Conservation (phyloP, 163 green algal genomes). For the Scenedesmus sp. region DNA sequence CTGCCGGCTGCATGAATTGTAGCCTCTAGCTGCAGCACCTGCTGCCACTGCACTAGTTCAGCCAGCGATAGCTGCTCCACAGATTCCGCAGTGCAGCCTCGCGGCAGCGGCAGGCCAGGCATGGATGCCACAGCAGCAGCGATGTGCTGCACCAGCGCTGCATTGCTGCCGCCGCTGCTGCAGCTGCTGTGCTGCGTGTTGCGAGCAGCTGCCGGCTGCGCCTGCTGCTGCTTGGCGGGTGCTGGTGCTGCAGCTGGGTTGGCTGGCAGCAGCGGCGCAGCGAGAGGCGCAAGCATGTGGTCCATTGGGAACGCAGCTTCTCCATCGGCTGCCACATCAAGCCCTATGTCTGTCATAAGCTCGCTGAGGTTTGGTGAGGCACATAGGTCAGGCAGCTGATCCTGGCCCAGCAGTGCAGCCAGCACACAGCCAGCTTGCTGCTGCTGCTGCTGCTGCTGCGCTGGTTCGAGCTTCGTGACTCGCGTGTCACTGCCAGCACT, state of each 20-base stretch:
- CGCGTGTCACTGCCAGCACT: neutral
- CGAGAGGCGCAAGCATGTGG: neutral
- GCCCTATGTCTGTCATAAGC: neutral
- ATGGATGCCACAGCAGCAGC: neutral
- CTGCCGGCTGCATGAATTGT: neutral
- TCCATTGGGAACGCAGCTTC: neutral
- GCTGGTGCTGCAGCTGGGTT: neutral
- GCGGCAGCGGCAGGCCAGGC: neutral
- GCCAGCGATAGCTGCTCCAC: neutral
- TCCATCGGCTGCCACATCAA: neutral
- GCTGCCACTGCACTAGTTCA: neutral
- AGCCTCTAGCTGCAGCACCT: neutral
- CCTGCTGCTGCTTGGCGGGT: neutral
- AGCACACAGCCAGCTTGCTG: neutral
- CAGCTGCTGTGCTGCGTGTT: neutral
- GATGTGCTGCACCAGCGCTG: neutral
- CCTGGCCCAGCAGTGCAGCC: neutral
- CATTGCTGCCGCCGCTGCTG: neutral
- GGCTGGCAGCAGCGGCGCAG: neutral
- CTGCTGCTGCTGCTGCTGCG: constrained; percentile 26
- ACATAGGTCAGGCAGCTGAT: neutral
- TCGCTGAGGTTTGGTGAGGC: neutral
- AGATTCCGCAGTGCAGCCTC: neutral
- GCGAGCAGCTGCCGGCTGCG: neutral
- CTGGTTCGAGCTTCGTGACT: neutral